Percentiles rank a stretch among this genome's conserved stretches.
Evolutionary conservation across 2,329 filamentous ascomycete genomes (phyloP).

Genomic region (Fusarium protoensiforme): DNA sequence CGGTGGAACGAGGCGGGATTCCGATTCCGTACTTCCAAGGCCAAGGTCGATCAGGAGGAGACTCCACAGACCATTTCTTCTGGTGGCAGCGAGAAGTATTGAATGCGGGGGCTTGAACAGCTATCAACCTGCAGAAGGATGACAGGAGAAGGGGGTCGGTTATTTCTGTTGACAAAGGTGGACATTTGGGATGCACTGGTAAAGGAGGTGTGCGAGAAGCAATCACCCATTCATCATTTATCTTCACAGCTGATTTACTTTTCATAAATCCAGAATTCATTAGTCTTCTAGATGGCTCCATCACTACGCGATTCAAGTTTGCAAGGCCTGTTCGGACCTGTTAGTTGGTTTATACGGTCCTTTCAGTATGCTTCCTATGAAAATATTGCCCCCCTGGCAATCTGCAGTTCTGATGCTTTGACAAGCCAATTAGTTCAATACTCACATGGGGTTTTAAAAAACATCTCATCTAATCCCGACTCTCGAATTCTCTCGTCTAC

Average conservation of each 20-base stretch:
- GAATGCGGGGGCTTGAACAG: not conserved
- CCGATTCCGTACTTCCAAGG: slow-evolving; percentile 21
- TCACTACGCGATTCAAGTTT: not conserved
- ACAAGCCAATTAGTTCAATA: too few relatives aligned
- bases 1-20: slow-evolving; percentile 28
- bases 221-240: not conserved
- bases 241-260: not conserved
- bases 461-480: too few relatives aligned
- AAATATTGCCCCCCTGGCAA: too few relatives aligned
- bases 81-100: slow-evolving; percentile 7
- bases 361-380: too few relatives aligned
- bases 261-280: not conserved
- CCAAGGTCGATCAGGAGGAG: slow-evolving; percentile 2
- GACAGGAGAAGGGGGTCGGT: not conserved
- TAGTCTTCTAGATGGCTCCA: not conserved
- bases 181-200: not conserved
- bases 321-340: too few relatives aligned
- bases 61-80: slow-evolving; percentile 2
- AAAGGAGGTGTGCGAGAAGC: not conserved
- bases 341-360: too few relatives aligned
- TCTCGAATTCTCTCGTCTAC: not conserved
- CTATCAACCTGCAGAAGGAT: not conserved
- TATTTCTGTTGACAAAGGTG: not conserved
- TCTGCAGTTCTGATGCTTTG: too few relatives aligned
- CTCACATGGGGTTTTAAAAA: too few relatives aligned